Percentiles rank a stretch among this genome's conserved stretches.
Conservation (phyloP, 208 protist genomes). For the Trypanosomatidae sp. region DNA sequence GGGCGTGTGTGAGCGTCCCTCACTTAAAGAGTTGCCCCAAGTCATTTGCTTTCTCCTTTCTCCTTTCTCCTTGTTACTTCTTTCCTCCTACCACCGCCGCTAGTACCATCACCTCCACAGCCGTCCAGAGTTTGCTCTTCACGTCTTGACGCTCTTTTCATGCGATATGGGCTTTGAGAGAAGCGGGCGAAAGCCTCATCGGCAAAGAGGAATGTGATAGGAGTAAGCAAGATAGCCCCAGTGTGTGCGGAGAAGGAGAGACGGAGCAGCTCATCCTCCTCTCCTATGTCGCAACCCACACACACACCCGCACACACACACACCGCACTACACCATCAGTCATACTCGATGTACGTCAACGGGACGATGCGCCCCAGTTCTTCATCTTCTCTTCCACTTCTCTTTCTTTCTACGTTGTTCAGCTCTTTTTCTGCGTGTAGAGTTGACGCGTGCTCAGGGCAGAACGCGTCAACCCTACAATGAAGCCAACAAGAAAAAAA, state of each 20-base stretch:
- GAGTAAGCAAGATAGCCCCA: not conserved
- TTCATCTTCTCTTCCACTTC: not conserved
- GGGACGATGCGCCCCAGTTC: not conserved
- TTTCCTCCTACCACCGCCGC: not conserved
- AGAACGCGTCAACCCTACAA: no score
- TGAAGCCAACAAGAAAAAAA: not conserved
- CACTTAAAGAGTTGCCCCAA: not conserved
- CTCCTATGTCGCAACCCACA: not conserved
- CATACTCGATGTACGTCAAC: slow-evolving; percentile 2
- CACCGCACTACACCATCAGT: not conserved
- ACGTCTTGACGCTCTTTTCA: not conserved
- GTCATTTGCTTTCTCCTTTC: not conserved
- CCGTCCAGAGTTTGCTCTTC: not conserved
- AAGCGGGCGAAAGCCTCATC: not conserved
- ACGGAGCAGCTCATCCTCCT: not conserved
- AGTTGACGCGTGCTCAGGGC: no score
- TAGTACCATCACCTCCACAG: not conserved
- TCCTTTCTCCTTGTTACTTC: not conserved
- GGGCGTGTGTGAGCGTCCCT: not conserved
- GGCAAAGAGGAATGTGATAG: not conserved
- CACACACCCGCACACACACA: slow-evolving; percentile 1
- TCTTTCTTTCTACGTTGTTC: no score
- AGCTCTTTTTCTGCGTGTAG: no score
- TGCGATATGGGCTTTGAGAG: not conserved
- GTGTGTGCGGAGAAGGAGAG: not conserved